phyloP scores from a whole-genome alignment of 495 filamentous ascomycete genomes.

The Penicillium diatomitis region DNA sequence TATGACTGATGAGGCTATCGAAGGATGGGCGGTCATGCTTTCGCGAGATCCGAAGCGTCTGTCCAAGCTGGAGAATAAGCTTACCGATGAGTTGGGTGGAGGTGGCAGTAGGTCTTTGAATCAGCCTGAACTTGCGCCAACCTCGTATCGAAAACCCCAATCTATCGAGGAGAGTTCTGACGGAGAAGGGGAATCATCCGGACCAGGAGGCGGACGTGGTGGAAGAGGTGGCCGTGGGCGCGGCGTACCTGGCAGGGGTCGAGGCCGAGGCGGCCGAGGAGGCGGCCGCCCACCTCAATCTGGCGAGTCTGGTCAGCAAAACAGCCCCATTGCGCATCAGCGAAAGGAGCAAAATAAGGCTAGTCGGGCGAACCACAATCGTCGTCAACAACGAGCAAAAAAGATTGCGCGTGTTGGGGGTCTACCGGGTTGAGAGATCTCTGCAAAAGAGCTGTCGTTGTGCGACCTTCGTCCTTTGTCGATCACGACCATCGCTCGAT shows the following conservation, averaged over 20 bases:
- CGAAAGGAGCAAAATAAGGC: conserved; percentile 74
- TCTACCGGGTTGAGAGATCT: conserved; percentile 33
- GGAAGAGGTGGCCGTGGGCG: conserved; percentile 41
- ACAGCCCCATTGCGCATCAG: conserved; percentile 51
- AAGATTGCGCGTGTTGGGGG: conserved; percentile 65
- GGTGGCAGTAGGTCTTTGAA: conserved; percentile 17
- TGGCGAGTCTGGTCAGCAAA: conserved; percentile 40
- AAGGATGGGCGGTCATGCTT: conserved; percentile 89
- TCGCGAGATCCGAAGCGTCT: conserved; percentile 56
- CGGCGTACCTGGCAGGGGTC: conserved; percentile 32
- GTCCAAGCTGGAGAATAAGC: conserved; percentile 56
- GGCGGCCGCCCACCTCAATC: conserved; percentile 34
- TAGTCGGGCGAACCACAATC: conserved; percentile 68
- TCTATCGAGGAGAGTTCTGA: conserved; percentile 21
- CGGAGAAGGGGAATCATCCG: conserved; percentile 15
- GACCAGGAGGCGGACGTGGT: conserved; percentile 43
- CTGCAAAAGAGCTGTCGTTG: too few species aligned
- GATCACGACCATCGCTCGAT: too few species aligned
- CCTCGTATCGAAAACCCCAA: conserved; percentile 43
- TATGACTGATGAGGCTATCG: conserved; percentile 89
- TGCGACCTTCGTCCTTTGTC: too few species aligned
- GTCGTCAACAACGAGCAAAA: conserved; percentile 63
- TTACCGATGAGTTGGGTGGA: conserved; percentile 47
- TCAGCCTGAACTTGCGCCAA: conserved; percentile 52
- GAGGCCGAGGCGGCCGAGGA: conserved; percentile 47